Percentiles rank a stretch among this genome's conserved stretches.
Evolutionary conservation across 2,329 filamentous ascomycete species (phyloP).

Genomic region (Sporothrix curviconia): DNA sequence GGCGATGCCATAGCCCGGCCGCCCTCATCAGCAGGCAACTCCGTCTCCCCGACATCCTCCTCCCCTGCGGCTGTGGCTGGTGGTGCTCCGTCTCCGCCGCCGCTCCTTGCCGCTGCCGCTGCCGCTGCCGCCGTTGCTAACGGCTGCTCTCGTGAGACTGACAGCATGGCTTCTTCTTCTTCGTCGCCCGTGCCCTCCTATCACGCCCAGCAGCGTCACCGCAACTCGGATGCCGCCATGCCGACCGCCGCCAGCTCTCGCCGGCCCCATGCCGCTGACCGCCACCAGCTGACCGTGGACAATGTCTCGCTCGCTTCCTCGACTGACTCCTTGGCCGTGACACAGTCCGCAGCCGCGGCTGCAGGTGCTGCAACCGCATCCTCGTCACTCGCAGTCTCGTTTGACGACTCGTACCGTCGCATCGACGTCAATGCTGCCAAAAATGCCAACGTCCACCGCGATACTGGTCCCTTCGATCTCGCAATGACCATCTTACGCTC

Average conservation of each 20-base stretch:
- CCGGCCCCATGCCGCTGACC: background rate
- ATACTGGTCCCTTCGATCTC: constrained; percentile 66
- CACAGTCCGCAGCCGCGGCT: constrained; percentile 25
- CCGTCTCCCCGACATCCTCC: background rate
- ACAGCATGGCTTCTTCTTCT: constrained; percentile 22
- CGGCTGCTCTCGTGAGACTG: constrained; percentile 19
- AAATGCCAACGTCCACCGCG: constrained; percentile 60
- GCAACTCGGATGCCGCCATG: constrained; percentile 6
- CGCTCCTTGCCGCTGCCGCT: constrained; percentile 7
- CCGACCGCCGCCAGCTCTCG: background rate
- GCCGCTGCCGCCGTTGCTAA: constrained; percentile 19
- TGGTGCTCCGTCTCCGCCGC: background rate
- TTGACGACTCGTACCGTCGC: constrained; percentile 51
- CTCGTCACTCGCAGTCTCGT: constrained; percentile 27
- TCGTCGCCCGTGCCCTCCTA: constrained; percentile 2
- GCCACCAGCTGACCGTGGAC: background rate
- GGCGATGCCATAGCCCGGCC: constrained; percentile 8
- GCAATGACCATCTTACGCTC: constrained; percentile 82
- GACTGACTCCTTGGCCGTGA: constrained; percentile 39
- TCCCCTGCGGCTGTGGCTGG: background rate
- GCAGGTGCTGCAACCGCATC: constrained; percentile 22
- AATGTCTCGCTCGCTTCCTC: constrained; percentile 43
- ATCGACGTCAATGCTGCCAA: constrained; percentile 66
- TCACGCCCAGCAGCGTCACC: constrained; percentile 12
- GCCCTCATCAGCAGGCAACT: background rate